Percentiles rank a stretch among this genome's conserved stretches.
phyloP scores from a whole-genome alignment of 2,329 filamentous ascomycete genomes.

The Biscogniauxia marginata region DNA sequence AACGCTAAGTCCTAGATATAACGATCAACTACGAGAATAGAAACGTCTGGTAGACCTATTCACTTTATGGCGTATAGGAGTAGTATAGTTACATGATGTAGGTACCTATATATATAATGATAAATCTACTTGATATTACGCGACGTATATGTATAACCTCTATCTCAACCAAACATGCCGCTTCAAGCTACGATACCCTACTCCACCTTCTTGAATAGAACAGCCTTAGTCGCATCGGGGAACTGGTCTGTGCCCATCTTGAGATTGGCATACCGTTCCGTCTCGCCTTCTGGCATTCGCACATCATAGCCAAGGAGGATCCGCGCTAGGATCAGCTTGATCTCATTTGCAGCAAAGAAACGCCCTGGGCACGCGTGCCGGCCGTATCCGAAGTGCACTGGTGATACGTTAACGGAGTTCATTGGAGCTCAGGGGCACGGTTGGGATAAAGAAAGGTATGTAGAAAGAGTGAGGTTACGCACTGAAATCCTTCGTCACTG shows the following conservation, averaged over 20 bases:
- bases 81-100: no score
- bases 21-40: no score
- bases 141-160: no score
- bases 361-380: constrained; percentile 40
- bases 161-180: constrained; percentile 3
- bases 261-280: constrained; percentile 19
- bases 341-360: constrained; percentile 44
- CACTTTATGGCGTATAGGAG: no score
- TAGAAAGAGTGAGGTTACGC: neutral
- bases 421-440: no score
- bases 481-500: constrained; percentile 30
- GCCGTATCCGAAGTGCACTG: constrained; percentile 40
- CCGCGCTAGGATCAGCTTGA: constrained; percentile 41
- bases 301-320: constrained; percentile 40
- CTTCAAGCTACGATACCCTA: constrained; percentile 6
- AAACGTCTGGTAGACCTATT: no score
- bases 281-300: constrained; percentile 26
- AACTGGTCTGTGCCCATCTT: constrained; percentile 9
- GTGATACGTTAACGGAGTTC: neutral
- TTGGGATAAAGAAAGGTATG: neutral
- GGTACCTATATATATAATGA: no score
- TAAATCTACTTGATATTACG: no score
- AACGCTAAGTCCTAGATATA: no score
- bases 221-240: constrained; percentile 20
- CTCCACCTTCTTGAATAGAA: constrained; percentile 18